Conservation (phyloP, 192 early-diverging fungal genomes). For the Thoreauomyces humboldtii region DNA sequence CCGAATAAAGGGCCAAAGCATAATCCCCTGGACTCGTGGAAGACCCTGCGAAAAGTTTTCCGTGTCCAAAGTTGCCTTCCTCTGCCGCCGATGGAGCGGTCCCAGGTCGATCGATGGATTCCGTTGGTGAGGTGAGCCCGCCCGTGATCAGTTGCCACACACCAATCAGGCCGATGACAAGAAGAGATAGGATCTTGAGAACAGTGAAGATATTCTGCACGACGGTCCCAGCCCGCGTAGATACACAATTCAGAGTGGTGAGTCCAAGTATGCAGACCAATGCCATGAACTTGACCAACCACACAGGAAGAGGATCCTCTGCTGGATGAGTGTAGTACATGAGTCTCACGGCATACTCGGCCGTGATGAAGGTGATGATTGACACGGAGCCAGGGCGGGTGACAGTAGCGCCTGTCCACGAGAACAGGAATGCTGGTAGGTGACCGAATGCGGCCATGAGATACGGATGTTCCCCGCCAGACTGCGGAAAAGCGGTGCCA, state of each 20-base stretch:
- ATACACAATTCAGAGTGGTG: conserved; percentile 43
- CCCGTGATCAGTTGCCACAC: conserved; percentile 19
- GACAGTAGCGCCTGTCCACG: conserved; percentile 70
- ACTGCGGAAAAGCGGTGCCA: conserved; percentile 77
- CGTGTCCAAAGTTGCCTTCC: conserved; percentile 55
- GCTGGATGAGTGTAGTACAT: conserved; percentile 35
- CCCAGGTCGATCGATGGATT: too few relatives aligned
- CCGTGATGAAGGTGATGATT: conserved; percentile 73
- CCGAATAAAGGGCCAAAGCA: conserved; percentile 71
- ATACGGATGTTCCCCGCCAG: conserved; percentile 89
- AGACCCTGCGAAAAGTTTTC: conserved; percentile 53
- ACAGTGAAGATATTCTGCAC: conserved; percentile 48
- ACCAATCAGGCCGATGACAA: conserved; percentile 40
- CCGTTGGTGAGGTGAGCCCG: not conserved
- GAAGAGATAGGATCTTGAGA: conserved; percentile 38
- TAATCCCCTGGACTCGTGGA: conserved; percentile 62
- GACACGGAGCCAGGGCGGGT: conserved; percentile 62
- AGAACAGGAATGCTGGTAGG: conserved; percentile 71
- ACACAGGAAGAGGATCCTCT: conserved; percentile 16
- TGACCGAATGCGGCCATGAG: conserved; percentile 74
- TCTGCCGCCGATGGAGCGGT: conserved; percentile 9
- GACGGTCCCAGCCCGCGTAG: conserved; percentile 30
- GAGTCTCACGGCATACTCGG: conserved; percentile 73
- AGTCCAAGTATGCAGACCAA: conserved; percentile 37
- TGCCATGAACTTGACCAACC: conserved; percentile 45